Conservation (phyloP, 1,284 basidiomycete genomes). For the Marasmius tenuissimus region DNA sequence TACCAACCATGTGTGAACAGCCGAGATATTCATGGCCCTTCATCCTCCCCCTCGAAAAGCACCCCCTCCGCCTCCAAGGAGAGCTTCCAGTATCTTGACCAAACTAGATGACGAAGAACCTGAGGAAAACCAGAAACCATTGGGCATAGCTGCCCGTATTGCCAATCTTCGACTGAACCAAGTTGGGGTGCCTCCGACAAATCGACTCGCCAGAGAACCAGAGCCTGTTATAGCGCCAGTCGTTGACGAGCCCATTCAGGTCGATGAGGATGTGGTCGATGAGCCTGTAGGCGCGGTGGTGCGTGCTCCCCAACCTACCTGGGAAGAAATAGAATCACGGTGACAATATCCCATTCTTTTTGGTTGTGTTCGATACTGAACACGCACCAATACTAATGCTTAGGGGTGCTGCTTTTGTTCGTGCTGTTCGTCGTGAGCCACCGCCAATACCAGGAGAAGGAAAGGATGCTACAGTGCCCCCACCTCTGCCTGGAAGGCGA, state of each 20-base stretch:
- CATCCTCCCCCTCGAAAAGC: slow-evolving; percentile 25
- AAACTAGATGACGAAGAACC: not conserved
- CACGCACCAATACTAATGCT: not conserved
- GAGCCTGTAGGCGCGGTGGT: not conserved
- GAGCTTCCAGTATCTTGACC: slow-evolving; percentile 1
- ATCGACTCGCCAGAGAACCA: not conserved
- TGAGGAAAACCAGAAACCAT: slow-evolving; percentile 10
- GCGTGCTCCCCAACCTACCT: slow-evolving; percentile 5
- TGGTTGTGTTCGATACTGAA: not conserved
- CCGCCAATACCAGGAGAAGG: slow-evolving; percentile 28
- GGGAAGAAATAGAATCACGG: slow-evolving; percentile 14
- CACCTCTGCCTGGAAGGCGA: slow-evolving; percentile 21
- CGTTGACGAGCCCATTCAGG: not conserved
- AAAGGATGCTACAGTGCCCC: slow-evolving; percentile 9
- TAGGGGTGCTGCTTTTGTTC: slow-evolving; percentile 23
- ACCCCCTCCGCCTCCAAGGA: slow-evolving; percentile 22
- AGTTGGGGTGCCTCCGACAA: slow-evolving; percentile 9
- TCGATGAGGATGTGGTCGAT: not conserved
- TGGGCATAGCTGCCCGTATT: slow-evolving; percentile 29
- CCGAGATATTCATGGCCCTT: slow-evolving; percentile 14
- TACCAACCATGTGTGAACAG: not conserved
- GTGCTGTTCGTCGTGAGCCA: slow-evolving; percentile 30
- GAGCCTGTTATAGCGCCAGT: slow-evolving; percentile 17
- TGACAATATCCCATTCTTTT: not conserved
- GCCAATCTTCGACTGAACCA: slow-evolving; percentile 27